A percentile compares a stretch with the other conserved stretches of the same genome.
phyloP scores from a whole-genome alignment of 352 stramenopile genomes.

The Aphanomyces invadans region DNA sequence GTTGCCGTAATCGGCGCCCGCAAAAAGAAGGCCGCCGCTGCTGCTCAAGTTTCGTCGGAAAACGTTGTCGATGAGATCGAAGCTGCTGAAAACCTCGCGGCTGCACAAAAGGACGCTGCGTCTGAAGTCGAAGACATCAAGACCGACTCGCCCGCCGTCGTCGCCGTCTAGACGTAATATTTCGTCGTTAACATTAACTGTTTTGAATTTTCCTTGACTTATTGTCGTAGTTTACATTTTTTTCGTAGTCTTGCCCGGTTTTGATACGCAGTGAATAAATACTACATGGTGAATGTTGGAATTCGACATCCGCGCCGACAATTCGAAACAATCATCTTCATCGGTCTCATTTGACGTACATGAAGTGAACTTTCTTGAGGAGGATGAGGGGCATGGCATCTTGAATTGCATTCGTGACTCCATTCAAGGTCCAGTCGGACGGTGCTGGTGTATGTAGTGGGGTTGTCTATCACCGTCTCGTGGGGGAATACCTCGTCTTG shows the following conservation, averaged over 20 bases:
- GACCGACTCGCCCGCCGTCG: constrained; percentile 15
- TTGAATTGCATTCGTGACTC: no score
- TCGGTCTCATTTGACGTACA: no score
- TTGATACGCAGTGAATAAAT: no score
- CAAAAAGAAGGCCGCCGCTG: constrained; percentile 10
- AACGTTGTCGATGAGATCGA: constrained; percentile 23
- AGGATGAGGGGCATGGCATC: no score
- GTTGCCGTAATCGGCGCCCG: constrained; percentile 7
- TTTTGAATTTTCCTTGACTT: constrained; percentile 8
- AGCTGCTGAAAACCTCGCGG: constrained; percentile 14
- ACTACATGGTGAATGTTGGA: no score
- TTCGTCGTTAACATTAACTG: constrained; percentile 1
- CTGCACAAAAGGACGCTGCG: not conserved
- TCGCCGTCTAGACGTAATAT: constrained; percentile 5
- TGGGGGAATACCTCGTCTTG: not conserved
- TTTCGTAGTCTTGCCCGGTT: not conserved
- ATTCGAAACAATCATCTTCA: no score
- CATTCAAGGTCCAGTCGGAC: no score
- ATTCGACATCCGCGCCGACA: no score
- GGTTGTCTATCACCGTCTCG: not conserved
- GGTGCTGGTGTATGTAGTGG: no score
- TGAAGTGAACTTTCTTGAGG: no score
- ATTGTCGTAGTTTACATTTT: not conserved
- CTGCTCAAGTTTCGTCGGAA: constrained; percentile 5
- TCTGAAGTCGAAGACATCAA: constrained; percentile 20